Conservation (phyloP, 345 rosid species). For the Lepidium didymum region DNA sequence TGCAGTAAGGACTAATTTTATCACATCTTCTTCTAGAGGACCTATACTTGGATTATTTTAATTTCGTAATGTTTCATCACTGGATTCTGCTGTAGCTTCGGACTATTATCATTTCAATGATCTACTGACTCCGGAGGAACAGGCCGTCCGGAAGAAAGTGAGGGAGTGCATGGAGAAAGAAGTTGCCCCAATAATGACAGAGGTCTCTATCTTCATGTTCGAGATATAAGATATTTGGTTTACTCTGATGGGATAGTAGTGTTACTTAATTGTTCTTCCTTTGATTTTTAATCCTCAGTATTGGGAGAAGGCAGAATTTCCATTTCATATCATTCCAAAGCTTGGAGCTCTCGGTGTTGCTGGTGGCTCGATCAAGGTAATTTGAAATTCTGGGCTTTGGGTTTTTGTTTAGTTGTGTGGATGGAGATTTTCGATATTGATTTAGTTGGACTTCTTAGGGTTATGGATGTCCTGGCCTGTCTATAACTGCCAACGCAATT, state of each 20-base stretch:
- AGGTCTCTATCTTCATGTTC: slow-evolving; percentile 38
- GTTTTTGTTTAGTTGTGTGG: neutral
- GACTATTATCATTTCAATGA: slow-evolving; percentile 79
- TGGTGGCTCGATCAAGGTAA: slow-evolving; percentile 92
- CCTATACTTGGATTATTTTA: neutral
- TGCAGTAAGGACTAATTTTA: slow-evolving; percentile 38
- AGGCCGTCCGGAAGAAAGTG: slow-evolving; percentile 53
- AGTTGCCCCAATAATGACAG: slow-evolving; percentile 82
- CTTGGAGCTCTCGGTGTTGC: slow-evolving; percentile 51
- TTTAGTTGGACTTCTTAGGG: slow-evolving; percentile 45
- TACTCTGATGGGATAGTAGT: neutral
- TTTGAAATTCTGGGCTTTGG: neutral
- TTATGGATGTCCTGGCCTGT: slow-evolving; percentile 87
- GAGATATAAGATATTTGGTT: neutral
- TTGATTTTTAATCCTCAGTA: slow-evolving; percentile 40
- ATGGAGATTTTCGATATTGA: neutral
- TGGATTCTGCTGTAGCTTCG: slow-evolving; percentile 46
- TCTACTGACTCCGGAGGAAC: slow-evolving; percentile 74
- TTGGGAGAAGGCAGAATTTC: slow-evolving; percentile 98
- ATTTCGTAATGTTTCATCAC: neutral
- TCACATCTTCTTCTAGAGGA: neutral
- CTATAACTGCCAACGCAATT: slow-evolving; percentile 65
- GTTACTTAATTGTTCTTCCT: neutral
- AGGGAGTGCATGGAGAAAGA: slow-evolving; percentile 86
- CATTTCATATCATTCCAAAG: slow-evolving; percentile 77